phyloP scores from a whole-genome alignment of 257 asterid genomes.

The Haberlea rhodopensis region DNA sequence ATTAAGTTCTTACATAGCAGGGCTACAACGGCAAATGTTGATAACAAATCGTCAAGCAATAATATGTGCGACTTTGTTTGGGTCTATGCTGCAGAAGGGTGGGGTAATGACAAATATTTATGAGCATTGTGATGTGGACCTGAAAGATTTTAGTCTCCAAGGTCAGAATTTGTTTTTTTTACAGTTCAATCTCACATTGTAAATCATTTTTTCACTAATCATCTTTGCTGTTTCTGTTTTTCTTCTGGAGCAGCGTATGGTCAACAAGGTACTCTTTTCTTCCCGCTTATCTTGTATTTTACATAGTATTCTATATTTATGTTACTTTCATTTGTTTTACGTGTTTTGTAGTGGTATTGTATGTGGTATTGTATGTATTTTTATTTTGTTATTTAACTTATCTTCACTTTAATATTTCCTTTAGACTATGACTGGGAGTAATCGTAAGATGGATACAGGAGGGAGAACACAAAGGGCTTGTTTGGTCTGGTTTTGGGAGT shows the following conservation, averaged over 20 bases:
- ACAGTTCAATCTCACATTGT: conserved; percentile 1
- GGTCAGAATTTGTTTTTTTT: conserved; percentile 44
- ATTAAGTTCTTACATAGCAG: conserved; percentile 61
- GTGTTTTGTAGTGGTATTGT: neutral
- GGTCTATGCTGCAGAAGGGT: conserved; percentile 81
- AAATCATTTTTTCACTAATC: conserved; percentile 29
- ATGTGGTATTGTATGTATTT: too few species aligned
- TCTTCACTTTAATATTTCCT: too few species aligned
- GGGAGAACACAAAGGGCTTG: too few species aligned
- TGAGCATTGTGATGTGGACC: conserved; percentile 92
- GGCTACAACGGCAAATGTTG: conserved; percentile 83
- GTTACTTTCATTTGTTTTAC: neutral
- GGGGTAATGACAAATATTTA: conserved; percentile 84
- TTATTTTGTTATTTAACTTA: too few species aligned
- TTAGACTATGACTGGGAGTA: too few species aligned
- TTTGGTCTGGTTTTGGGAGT: too few species aligned
- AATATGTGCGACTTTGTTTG: conserved; percentile 72
- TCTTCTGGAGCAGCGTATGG: conserved; percentile 63
- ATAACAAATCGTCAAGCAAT: conserved; percentile 94
- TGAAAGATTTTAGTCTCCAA: conserved; percentile 96
- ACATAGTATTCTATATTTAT: neutral
- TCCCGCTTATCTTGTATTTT: conserved; percentile 12
- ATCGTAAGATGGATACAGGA: too few species aligned
- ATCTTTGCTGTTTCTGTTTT: conserved; percentile 25
- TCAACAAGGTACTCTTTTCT: conserved; percentile 62